A percentile compares a stretch with the other conserved stretches of the same genome.
These are phyloP conservation scores for Aegle marmelos DNA, from an alignment of 345 rosid genomes.

Conservation along the genomic window DNA sequence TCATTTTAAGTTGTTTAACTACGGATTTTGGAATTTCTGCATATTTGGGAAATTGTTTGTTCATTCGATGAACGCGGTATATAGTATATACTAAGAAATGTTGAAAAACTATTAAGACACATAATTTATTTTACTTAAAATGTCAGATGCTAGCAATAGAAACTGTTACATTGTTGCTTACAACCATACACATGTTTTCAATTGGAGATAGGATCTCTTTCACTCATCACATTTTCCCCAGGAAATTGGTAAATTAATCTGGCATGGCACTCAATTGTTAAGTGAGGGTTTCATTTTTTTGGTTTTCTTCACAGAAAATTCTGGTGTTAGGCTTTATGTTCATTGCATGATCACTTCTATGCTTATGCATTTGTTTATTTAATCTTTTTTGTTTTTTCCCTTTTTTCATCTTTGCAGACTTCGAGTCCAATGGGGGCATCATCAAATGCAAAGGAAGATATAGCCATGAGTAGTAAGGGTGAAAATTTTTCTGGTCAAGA, in stretches of 20 bases:
- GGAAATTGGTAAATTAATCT: not conserved
- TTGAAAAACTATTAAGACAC: not conserved
- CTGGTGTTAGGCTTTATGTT: not conserved
- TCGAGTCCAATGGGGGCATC: slow-evolving; percentile 30
- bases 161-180: not conserved
- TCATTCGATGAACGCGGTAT: too few species aligned
- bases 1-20: too few species aligned
- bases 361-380: not conserved
- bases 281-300: not conserved
- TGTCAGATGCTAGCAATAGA: not conserved
- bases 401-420: slow-evolving; percentile 19
- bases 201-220: not conserved
- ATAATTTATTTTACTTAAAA: not conserved
- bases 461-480: slow-evolving; percentile 22
- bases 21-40: not conserved
- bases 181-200: not conserved
- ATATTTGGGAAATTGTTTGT: not conserved
- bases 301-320: not conserved
- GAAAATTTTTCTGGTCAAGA: slow-evolving; percentile 17
- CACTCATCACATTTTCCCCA: not conserved
- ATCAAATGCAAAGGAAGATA: slow-evolving; percentile 14
- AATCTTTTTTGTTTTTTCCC: not conserved
- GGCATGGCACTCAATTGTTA: not conserved
- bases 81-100: too few species aligned
- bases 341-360: not conserved